Evolutionary conservation across 176 grass and related monocot species (phyloP).

Genomic region (Oropetium thomaeum): DNA sequence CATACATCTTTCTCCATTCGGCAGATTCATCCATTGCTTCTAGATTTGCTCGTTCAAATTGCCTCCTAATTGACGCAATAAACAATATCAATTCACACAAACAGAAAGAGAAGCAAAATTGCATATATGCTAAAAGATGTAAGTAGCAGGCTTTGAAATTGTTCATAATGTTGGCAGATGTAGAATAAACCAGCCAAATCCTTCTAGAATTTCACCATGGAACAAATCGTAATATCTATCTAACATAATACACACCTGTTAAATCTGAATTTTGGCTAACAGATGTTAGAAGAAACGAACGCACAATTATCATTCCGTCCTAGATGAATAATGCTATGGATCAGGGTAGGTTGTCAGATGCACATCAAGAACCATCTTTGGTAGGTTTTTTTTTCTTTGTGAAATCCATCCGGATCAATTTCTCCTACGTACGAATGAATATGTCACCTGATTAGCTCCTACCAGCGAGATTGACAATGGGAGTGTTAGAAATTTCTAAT

Average conservation of each 20-base stretch:
- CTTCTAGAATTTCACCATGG: not conserved
- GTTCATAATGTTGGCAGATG: not conserved
- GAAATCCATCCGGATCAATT: not conserved
- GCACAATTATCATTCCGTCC: not conserved
- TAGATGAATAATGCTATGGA: not conserved
- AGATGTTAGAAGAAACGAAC: not conserved
- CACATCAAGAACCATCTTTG: not conserved
- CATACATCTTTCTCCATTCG: slow-evolving; percentile 92
- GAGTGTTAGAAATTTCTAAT: not conserved
- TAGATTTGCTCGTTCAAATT: slow-evolving; percentile 61
- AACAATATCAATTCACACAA: not conserved
- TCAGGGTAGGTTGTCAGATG: not conserved
- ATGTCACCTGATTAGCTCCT: not conserved
- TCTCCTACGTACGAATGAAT: not conserved
- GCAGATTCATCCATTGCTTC: slow-evolving; percentile 99
- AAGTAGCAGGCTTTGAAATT: not conserved
- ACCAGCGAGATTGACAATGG: not conserved
- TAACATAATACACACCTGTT: not conserved
- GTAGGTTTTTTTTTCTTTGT: not conserved
- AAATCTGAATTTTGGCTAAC: not conserved
- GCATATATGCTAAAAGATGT: not conserved
- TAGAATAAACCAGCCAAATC: not conserved
- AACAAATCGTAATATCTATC: too few species aligned
- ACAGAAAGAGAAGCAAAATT: slow-evolving; percentile 1
- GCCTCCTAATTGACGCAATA: slow-evolving; percentile 46